Conservation (phyloP, 176 grass and related monocot species). For the Poa annua region DNA sequence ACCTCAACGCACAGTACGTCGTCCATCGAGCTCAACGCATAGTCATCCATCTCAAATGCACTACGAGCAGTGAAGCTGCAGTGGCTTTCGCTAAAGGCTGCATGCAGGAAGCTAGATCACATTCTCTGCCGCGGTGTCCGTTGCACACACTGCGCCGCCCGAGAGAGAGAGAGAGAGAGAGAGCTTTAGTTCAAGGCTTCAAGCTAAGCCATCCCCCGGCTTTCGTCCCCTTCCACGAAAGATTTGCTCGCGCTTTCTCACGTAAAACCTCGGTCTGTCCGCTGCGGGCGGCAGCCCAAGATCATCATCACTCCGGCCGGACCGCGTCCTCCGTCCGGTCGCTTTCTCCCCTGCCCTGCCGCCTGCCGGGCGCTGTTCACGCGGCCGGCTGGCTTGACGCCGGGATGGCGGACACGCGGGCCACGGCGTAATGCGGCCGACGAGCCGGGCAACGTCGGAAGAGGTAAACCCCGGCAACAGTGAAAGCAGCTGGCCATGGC, state of each 20-base stretch:
- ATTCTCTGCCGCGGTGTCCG: not conserved
- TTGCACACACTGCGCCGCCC: not conserved
- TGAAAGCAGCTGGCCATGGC: not conserved
- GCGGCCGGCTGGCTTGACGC: not conserved
- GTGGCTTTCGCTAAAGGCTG: constrained; percentile 40
- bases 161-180: not conserved
- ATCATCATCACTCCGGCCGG: not conserved
- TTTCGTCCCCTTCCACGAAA: constrained; percentile 45
- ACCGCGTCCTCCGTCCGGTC: constrained; percentile 18
- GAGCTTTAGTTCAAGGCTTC: constrained; percentile 42
- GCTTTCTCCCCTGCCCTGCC: constrained; percentile 24
- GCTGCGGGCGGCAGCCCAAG: not conserved
- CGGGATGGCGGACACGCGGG: constrained; percentile 23
- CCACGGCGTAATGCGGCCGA: constrained; percentile 29
- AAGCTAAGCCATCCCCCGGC: not conserved
- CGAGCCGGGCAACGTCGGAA: not conserved
- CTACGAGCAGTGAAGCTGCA: not conserved
- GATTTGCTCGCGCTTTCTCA: constrained; percentile 23
- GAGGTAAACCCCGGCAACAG: not conserved
- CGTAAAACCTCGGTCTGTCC: constrained; percentile 54
- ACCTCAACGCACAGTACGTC: no score
- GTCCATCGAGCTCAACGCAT: no score
- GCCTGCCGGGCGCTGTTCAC: not conserved
- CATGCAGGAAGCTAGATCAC: constrained; percentile 17
- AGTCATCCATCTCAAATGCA: no score